Base-by-base conservation (phyloP, 2,329 filamentous ascomycete genomes). In the Chrysoporthe deuterocubensis region DNA sequence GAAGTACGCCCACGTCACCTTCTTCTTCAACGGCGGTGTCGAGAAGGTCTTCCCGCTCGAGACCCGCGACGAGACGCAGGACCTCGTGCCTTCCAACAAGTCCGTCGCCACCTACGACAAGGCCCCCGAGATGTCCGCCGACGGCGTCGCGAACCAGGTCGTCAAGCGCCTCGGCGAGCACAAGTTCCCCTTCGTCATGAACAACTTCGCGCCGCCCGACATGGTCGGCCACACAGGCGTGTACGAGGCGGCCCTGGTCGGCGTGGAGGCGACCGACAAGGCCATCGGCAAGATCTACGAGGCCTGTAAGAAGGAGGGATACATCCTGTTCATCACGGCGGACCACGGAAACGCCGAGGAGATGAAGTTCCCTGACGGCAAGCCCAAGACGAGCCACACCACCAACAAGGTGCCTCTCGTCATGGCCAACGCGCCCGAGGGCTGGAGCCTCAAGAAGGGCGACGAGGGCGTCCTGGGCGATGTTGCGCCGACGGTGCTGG, bases 191-290 rank as follows among this genome's bases (percentile, higher is more conserved):
- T 98, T 99, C 78, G 86, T 99, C 80, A 99, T 99, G 96, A 97
- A 98, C 90, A 99, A 99, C 89, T 98, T 99, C 81, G 96, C 96
- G 54, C 96, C 96, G 54, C 96, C 96, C 21, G 96, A 99, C 83
- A 99, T 99, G 96, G 96, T 99, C 72, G 96, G 96, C 74, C 96
- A 99, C 84, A 99, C 96, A 13, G 96, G 96, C 77, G 94, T 97
- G 69, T 98, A 98, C 82, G 91, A 98, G 75, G 95, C 96, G 42
- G 96, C 96, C 67, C 90, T 99, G 71, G 78, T 96, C 76, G 96
- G 90, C 74, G 91, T 91, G 74, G 85, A 90, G 73, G 90, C 95
- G 73, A 99, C 96, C 14, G 96, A 99, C 81, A 92, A 92, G 84
- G 95, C 92, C 65, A 99, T 99, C 75, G 94, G 93, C 75, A 89